phyloP scores from a whole-genome alignment of 371 early-diverging fungal genomes.

The Mortierella sp. region DNA sequence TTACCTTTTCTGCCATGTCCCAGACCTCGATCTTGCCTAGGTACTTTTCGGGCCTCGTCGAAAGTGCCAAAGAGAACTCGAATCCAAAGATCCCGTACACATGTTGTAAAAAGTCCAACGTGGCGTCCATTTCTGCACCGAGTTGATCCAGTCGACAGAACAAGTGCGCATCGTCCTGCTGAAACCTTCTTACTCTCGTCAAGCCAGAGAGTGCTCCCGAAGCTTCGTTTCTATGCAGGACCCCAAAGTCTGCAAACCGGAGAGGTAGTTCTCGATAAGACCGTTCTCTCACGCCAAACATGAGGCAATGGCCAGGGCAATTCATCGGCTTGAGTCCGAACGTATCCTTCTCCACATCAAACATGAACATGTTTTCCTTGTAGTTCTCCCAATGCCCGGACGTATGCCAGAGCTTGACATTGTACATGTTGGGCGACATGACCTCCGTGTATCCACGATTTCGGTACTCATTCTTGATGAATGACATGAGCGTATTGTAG shows the following conservation, averaged over 20 bases:
- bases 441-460: constrained; percentile 90
- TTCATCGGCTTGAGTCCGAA: constrained; percentile 99
- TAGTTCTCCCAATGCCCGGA: constrained; percentile 99
- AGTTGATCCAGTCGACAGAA: constrained; percentile 94
- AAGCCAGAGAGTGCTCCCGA: constrained; percentile 97
- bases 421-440: constrained; percentile 97
- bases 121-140: constrained; percentile 80
- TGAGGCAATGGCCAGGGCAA: constrained; percentile 99
- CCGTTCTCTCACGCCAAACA: constrained; percentile 93
- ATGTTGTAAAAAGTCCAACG: constrained; percentile 86
- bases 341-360: constrained; percentile 90
- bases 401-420: constrained; percentile 96
- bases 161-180: constrained; percentile 99
- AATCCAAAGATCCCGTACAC: constrained; percentile 91
- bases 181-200: constrained; percentile 99
- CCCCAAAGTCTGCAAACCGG: constrained; percentile 99
- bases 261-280: constrained; percentile 98
- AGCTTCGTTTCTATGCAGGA: constrained; percentile 98
- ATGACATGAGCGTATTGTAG: constrained; percentile 92
- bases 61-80: constrained; percentile 87
- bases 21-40: constrained; percentile 94
- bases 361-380: constrained; percentile 98
- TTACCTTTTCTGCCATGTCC: constrained; percentile 90
- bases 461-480: constrained; percentile 84
- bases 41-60: constrained; percentile 95